A percentile compares a stretch with the other conserved stretches of the same genome.
These are phyloP conservation scores for Talaromyces thailandensis DNA, from an alignment of 495 filamentous ascomycete species.

Conservation along the genomic window DNA sequence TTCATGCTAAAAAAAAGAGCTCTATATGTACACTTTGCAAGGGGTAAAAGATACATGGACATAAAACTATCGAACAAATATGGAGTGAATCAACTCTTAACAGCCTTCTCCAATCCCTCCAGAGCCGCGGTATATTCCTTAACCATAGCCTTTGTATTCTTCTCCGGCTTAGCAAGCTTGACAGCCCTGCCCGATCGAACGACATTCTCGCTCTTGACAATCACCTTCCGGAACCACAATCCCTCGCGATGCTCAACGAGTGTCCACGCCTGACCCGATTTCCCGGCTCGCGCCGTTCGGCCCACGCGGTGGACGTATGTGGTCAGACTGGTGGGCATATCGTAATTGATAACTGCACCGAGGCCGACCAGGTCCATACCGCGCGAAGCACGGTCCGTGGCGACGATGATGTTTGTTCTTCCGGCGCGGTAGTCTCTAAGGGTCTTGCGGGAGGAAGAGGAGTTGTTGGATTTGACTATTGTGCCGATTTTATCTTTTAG, in stretches of 20 bases:
- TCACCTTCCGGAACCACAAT: constrained; percentile 77
- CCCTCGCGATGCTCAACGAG: constrained; percentile 69
- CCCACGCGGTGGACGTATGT: constrained; percentile 92
- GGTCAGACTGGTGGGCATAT: constrained; percentile 69
- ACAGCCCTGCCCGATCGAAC: constrained; percentile 28
- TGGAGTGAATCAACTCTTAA: constrained; percentile 9
- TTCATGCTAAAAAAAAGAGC: not conserved
- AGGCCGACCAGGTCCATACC: constrained; percentile 80
- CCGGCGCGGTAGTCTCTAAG: constrained; percentile 53
- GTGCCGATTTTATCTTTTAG: constrained; percentile 51
- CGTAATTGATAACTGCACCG: constrained; percentile 88
- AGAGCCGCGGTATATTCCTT: constrained; percentile 54
- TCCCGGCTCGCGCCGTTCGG: constrained; percentile 78
- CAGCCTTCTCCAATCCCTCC: constrained; percentile 35
- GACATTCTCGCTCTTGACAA: constrained; percentile 46
- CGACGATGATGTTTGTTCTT: constrained; percentile 66
- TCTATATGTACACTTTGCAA: not conserved
- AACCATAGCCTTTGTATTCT: constrained; percentile 37
- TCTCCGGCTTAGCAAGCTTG: constrained; percentile 35
- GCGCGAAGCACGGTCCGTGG: constrained; percentile 85
- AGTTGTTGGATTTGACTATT: constrained; percentile 65
- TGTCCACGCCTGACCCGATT: constrained; percentile 71
- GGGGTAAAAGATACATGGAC: not conserved
- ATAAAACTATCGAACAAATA: not conserved
- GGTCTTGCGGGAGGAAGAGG: constrained; percentile 51